Evolutionary conservation across 2,329 filamentous ascomycete genomes (phyloP).

Genomic region (Didymellaceae sp.): DNA sequence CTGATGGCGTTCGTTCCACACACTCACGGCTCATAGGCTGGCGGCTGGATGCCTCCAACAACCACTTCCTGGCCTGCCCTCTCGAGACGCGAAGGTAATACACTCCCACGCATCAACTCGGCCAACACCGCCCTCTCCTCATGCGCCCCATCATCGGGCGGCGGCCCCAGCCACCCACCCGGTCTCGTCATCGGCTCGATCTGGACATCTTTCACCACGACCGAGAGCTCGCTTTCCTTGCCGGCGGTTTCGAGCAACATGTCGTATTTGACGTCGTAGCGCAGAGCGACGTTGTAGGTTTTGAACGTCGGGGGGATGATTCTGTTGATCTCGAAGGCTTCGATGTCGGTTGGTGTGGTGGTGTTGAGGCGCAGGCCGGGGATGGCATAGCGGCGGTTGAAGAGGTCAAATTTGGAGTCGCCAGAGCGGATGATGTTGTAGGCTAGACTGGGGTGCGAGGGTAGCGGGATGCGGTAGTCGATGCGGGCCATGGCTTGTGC

Average conservation of each 20-base stretch:
- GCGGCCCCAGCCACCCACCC: constrained; percentile 26
- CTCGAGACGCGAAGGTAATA: too few species aligned
- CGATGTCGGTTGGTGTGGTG: constrained; percentile 11
- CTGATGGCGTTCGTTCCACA: too few species aligned
- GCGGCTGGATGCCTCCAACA: neutral
- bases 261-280: constrained; percentile 27
- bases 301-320: constrained; percentile 27
- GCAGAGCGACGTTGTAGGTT: constrained; percentile 25
- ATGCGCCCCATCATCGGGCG: constrained; percentile 1
- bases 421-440: constrained; percentile 8
- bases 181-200: constrained; percentile 28
- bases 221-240: constrained; percentile 28
- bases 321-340: constrained; percentile 23
- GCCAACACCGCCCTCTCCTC: neutral
- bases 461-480: constrained; percentile 18
- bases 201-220: constrained; percentile 18
- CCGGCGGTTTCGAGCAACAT: constrained; percentile 28
- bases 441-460: neutral
- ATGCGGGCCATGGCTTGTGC: constrained; percentile 24
- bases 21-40: constrained; percentile 6
- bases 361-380: constrained; percentile 19
- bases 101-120: neutral
- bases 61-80: neutral
- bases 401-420: constrained; percentile 23
- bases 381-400: constrained; percentile 28